Conservation (phyloP, 108 stramenopile species). For the Skeletonema menzelii region DNA sequence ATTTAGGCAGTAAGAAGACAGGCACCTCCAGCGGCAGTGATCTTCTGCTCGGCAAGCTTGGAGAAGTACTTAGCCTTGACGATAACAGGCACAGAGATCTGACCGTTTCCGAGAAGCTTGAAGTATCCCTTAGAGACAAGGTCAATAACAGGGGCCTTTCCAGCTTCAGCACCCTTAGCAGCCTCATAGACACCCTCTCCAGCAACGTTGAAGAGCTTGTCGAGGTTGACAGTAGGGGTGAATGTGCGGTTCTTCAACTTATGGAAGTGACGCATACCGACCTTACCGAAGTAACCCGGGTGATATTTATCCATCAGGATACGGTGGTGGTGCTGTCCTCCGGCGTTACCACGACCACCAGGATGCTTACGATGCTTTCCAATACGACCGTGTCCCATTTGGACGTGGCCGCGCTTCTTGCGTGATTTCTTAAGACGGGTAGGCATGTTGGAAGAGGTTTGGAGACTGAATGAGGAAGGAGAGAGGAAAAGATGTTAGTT, state of each 20-base stretch:
- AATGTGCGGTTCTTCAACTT: slow-evolving; percentile 88
- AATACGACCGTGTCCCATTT: slow-evolving; percentile 98
- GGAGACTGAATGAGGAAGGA: not conserved
- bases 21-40: slow-evolving; percentile 98
- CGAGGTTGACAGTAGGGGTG: slow-evolving; percentile 96
- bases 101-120: slow-evolving; percentile 99
- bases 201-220: slow-evolving; percentile 97
- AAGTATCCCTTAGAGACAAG: slow-evolving; percentile 94
- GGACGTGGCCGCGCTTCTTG: slow-evolving; percentile 99
- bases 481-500: not conserved
- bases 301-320: slow-evolving; percentile 99
- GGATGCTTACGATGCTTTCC: slow-evolving; percentile 99
- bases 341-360: slow-evolving; percentile 99
- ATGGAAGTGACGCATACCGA: slow-evolving; percentile 99
- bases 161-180: slow-evolving; percentile 87
- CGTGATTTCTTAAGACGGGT: slow-evolving; percentile 94
- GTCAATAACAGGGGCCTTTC: slow-evolving; percentile 99
- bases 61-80: slow-evolving; percentile 99
- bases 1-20: slow-evolving; percentile 84
- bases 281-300: slow-evolving; percentile 99
- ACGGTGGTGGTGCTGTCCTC: slow-evolving; percentile 99
- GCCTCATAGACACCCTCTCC: slow-evolving; percentile 96
- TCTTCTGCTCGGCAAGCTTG: slow-evolving; percentile 99
- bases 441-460: slow-evolving; percentile 72
- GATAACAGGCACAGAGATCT: slow-evolving; percentile 95